Evolutionary conservation across 441 rosid genomes (phyloP), one percentile per base, ranked within the genome.

Genomic region (Populus hybrid): DNA sequence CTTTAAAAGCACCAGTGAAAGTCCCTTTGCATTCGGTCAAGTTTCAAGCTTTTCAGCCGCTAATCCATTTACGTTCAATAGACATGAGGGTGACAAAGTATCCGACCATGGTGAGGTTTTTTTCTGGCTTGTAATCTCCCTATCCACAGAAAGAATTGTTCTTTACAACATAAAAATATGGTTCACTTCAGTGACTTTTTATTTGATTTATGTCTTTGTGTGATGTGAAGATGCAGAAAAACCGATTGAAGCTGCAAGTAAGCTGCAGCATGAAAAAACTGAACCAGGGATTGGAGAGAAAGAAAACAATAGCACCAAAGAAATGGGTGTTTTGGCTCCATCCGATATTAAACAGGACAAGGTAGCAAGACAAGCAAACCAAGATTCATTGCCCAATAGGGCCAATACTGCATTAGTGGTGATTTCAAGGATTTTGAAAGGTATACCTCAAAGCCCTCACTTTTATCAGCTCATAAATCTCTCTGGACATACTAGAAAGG

Each of bases 401-500:
- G 4, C 14, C 38, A 12, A 20, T 63, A 74, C 53, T 38, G 79
- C 85, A 5, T 24, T 83, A 66, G 50, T 71, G 3, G 8, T 30
- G 24, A 64, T 74, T 67, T 70, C 73, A 4, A 69, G 83, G 63
- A 73, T 75, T 69, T 16, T 82, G 23, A 73, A 79, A 30, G 82
- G 80, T 7, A 79, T 74, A 28, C 80, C 83, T 20, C 80, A 78
- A 59, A 61, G 8, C 10, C 83, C 83, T 50, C 78, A 80, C 72
- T 80, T 83, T 73, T 76, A 68, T 73, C 78, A 72, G 71, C 70
- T 80, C 12, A 71, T 75, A 70, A 50, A 72, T 73, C 36, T 46
- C 35, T 84, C 86, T 73, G 76, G 73, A 1, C 70, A 57, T 59
- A 70, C 75, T 24, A 81, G 80, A 69, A 73, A 57, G 9, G 66